phyloP scores from a whole-genome alignment of 352 stramenopile species.

The Phytophthora melonis region DNA sequence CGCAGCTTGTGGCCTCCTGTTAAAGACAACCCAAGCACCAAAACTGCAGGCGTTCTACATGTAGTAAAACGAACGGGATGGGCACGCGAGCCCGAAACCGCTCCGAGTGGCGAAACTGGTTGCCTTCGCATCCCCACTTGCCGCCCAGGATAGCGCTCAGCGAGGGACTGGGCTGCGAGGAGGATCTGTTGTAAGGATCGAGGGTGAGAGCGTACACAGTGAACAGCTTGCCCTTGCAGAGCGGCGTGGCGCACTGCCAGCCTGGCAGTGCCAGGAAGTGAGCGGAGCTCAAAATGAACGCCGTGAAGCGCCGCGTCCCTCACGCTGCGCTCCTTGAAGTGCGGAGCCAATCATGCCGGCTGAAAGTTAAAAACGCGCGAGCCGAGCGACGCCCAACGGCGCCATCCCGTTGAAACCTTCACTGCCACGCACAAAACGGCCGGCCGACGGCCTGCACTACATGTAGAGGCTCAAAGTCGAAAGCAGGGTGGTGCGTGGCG shows the following conservation, averaged over 20 bases:
- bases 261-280: neutral
- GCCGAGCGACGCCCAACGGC: slow-evolving; percentile 9
- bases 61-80: neutral
- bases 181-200: no score
- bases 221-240: neutral
- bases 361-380: slow-evolving; percentile 38
- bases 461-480: neutral
- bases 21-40: neutral
- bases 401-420: slow-evolving; percentile 25
- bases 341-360: slow-evolving; percentile 34
- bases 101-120: neutral
- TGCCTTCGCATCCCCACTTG: neutral
- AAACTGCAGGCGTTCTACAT: neutral
- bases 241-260: neutral
- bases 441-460: neutral
- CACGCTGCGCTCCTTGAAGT: slow-evolving; percentile 33
- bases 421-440: neutral
- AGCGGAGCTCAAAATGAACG: neutral
- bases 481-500: neutral
- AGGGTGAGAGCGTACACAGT: neutral
- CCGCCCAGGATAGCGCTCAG: neutral
- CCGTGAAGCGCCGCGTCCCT: slow-evolving; percentile 2
- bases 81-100: neutral
- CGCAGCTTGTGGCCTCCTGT: no score
- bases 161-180: no score